Conservation (phyloP, 441 rosid genomes). For the Corymbia citriodora region DNA sequence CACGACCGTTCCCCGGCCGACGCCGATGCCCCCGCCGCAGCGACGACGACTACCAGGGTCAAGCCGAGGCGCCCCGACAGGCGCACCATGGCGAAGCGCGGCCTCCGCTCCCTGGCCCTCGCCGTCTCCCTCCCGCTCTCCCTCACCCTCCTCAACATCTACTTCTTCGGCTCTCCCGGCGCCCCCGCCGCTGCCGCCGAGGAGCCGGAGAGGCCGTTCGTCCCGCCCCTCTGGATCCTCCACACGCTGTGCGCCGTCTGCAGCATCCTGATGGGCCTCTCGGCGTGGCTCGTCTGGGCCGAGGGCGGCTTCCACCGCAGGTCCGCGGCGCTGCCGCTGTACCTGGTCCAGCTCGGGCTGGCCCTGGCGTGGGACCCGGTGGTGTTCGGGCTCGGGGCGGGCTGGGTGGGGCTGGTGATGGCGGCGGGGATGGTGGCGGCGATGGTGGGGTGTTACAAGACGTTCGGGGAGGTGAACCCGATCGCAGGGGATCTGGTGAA, state of each 20-base stretch:
- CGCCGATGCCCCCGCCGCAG: constrained; percentile 8
- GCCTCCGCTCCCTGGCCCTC: constrained; percentile 47
- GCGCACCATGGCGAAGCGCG: constrained; percentile 65
- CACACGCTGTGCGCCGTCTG: constrained; percentile 42
- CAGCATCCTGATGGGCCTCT: constrained; percentile 55
- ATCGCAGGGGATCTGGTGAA: constrained; percentile 65
- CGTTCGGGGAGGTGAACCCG: constrained; percentile 43
- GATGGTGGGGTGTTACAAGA: constrained; percentile 46
- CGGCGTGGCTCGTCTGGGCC: constrained; percentile 95
- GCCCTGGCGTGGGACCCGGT: constrained; percentile 49
- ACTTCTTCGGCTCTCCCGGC: constrained; percentile 30
- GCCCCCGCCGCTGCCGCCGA: constrained; percentile 1
- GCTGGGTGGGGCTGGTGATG: constrained; percentile 35
- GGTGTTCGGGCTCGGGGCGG: constrained; percentile 35
- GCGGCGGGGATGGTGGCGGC: constrained; percentile 37
- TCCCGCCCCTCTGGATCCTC: constrained; percentile 59
- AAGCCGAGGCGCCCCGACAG: constrained; percentile 4
- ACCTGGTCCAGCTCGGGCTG: constrained; percentile 45
- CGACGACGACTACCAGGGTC: not conserved
- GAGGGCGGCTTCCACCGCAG: constrained; percentile 70
- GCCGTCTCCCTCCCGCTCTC: constrained; percentile 64
- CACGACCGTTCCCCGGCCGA: constrained; percentile 14
- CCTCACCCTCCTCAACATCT: constrained; percentile 36
- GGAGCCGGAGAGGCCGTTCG: constrained; percentile 26
- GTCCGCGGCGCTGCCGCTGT: constrained; percentile 44